These are phyloP conservation scores for Tympanopsis confertula DNA, from an alignment of 2,329 filamentous ascomycete genomes.

Conservation along the genomic window DNA sequence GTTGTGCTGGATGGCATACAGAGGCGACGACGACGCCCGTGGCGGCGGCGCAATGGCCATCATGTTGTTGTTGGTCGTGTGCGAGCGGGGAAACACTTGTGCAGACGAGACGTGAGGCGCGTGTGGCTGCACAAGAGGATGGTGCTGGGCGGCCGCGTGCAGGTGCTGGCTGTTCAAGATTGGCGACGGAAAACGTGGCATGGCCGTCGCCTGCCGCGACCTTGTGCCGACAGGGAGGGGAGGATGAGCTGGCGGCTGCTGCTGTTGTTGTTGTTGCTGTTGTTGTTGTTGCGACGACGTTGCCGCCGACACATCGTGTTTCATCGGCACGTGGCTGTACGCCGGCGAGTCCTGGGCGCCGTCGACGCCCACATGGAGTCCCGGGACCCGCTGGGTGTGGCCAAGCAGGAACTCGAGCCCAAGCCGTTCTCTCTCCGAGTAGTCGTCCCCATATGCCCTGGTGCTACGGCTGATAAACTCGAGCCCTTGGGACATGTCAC, in stretches of 20 bases:
- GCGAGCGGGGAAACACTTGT: too few relatives aligned
- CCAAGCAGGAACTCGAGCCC: slow-evolving; percentile 66
- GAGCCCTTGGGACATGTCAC: slow-evolving; percentile 39
- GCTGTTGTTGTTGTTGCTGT: background rate
- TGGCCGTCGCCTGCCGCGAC: too few relatives aligned
- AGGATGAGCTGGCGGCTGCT: slow-evolving; percentile 2
- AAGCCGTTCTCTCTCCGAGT: slow-evolving; percentile 52
- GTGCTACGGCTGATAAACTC: too few relatives aligned
- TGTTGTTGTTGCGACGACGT: slow-evolving; percentile 2
- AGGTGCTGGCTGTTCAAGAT: too few relatives aligned
- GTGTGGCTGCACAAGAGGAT: too few relatives aligned
- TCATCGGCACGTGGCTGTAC: slow-evolving; percentile 34
- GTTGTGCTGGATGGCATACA: background rate
- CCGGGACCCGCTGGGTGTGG: slow-evolving; percentile 38
- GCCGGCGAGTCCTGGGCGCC: slow-evolving; percentile 31
- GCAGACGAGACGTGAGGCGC: too few relatives aligned
- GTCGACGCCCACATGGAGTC: slow-evolving; percentile 36
- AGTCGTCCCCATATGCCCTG: too few relatives aligned
- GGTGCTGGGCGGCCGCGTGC: too few relatives aligned
- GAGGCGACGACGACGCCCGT: background rate
- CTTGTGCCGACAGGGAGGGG: too few relatives aligned
- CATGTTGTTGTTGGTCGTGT: too few relatives aligned
- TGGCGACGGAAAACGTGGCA: too few relatives aligned
- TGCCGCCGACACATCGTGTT: slow-evolving; percentile 32
- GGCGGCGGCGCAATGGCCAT: background rate